A percentile compares a stretch with the other conserved stretches of the same genome.
These are phyloP conservation scores for Aegilops bicornis DNA, from an alignment of 176 grass and related monocot genomes.

Conservation along the genomic window DNA sequence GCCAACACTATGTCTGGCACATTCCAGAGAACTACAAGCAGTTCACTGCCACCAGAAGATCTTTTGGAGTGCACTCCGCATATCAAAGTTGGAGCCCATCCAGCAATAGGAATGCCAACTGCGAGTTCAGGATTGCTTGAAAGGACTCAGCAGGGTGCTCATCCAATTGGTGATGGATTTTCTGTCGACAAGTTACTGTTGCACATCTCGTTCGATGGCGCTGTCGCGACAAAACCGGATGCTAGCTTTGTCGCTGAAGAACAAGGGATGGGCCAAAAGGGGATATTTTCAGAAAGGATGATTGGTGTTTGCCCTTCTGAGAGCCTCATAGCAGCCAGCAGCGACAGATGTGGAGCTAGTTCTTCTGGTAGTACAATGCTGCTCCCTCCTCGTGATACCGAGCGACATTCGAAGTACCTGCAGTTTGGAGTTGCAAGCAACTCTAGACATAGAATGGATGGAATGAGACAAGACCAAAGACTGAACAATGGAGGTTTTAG, in stretches of 20 bases:
- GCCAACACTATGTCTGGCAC: constrained; percentile 34
- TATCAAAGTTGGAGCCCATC: constrained; percentile 27
- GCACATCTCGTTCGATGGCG: constrained; percentile 33
- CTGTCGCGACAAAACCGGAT: constrained; percentile 25
- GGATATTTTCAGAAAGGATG: constrained; percentile 29
- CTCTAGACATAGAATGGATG: constrained; percentile 44
- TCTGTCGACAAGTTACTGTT: constrained; percentile 36
- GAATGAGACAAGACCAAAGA: constrained; percentile 49
- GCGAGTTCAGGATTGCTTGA: constrained; percentile 39
- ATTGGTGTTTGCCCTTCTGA: constrained; percentile 16
- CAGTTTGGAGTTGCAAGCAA: constrained; percentile 53
- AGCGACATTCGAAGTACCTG: constrained; percentile 40
- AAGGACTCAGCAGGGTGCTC: constrained; percentile 31
- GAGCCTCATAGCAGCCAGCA: constrained; percentile 40
- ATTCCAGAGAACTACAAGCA: constrained; percentile 48
- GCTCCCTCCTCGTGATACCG: constrained; percentile 28
- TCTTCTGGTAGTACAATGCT: constrained; percentile 37
- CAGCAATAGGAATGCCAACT: constrained; percentile 33
- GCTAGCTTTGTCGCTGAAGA: constrained; percentile 28
- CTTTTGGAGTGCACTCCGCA: constrained; percentile 42
- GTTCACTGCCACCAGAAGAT: constrained; percentile 43
- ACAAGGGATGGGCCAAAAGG: constrained; percentile 14
- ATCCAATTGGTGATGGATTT: constrained; percentile 42
- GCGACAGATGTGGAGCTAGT: constrained; percentile 33
- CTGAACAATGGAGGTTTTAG: constrained; percentile 41